These are phyloP conservation scores for Petrea volubilis DNA, from an alignment of 257 asterid species.

Conservation along the genomic window DNA sequence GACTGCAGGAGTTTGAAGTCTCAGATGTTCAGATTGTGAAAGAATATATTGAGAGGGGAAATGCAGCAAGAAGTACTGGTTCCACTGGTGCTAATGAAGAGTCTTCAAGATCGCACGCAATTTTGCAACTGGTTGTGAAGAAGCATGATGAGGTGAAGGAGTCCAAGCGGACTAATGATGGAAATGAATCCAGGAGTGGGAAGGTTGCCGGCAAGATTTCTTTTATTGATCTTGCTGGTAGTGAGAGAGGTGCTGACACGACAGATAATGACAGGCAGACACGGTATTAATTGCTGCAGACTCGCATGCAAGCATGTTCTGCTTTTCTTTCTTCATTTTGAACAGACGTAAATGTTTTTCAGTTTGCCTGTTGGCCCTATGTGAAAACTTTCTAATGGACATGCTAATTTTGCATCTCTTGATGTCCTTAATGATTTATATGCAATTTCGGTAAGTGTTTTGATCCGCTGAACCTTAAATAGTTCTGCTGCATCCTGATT, in stretches of 20 bases:
- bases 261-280: slow-evolving; percentile 97
- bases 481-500: too few species aligned
- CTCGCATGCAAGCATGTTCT: neutral
- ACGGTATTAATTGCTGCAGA: slow-evolving; percentile 52
- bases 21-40: slow-evolving; percentile 89
- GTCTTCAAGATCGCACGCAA: slow-evolving; percentile 96
- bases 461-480: too few species aligned
- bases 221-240: slow-evolving; percentile 97
- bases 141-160: slow-evolving; percentile 87
- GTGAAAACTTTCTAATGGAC: too few species aligned
- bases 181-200: slow-evolving; percentile 68
- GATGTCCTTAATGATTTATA: too few species aligned
- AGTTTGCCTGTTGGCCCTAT: too few species aligned
- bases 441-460: neutral
- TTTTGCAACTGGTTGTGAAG: slow-evolving; percentile 84
- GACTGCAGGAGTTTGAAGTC: slow-evolving; percentile 94
- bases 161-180: slow-evolving; percentile 65
- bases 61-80: slow-evolving; percentile 89
- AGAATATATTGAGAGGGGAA: slow-evolving; percentile 89
- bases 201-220: slow-evolving; percentile 91
- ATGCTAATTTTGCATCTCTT: slow-evolving; percentile 9
- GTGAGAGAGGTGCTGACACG: slow-evolving; percentile 98
- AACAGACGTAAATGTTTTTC: too few species aligned
- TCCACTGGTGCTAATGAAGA: slow-evolving; percentile 98
- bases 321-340: neutral